phyloP scores from a whole-genome alignment of 2,329 filamentous ascomycete genomes.

The Cordyceps tenuipes region DNA sequence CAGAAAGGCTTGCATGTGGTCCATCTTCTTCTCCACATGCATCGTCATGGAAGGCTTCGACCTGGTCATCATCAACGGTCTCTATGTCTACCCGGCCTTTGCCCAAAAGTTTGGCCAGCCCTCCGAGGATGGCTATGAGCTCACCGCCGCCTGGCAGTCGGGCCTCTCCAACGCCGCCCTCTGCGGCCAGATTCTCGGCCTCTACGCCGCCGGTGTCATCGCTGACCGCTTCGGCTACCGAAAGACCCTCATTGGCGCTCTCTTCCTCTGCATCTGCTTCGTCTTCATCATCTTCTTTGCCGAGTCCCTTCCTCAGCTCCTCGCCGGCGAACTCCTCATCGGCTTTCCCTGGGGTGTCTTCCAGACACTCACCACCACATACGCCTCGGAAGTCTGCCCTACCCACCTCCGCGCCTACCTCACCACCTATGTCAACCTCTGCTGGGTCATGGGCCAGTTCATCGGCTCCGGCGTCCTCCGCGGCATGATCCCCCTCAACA shows the following conservation, averaged over 20 bases:
- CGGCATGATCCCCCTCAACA: constrained; percentile 24
- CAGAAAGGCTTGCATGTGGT: constrained; percentile 29
- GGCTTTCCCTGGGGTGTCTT: constrained; percentile 41
- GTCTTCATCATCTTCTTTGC: constrained; percentile 44
- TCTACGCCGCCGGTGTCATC: constrained; percentile 40
- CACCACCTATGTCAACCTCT: constrained; percentile 29
- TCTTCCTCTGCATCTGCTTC: constrained; percentile 31
- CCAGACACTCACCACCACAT: constrained; percentile 38
- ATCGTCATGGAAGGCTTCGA: constrained; percentile 37
- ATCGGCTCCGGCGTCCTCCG: constrained; percentile 30
- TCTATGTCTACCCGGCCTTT: constrained; percentile 34
- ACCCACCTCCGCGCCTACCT: constrained; percentile 40
- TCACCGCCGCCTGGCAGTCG: constrained; percentile 44
- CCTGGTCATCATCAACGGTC: constrained; percentile 28
- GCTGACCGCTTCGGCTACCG: constrained; percentile 39
- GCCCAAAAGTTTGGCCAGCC: constrained; percentile 30
- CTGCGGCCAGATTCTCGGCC: constrained; percentile 41
- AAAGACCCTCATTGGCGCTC: constrained; percentile 36
- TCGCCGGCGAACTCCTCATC: constrained; percentile 37
- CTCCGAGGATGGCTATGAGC: constrained; percentile 32
- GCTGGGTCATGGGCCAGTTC: constrained; percentile 29
- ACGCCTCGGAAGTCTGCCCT: constrained; percentile 40
- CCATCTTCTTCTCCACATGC: constrained; percentile 28
- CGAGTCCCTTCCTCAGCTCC: constrained; percentile 30
- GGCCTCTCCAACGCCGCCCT: constrained; percentile 40